phyloP scores from a whole-genome alignment of 1,139 yeast genomes.

The Suhomyces coccinellae region DNA sequence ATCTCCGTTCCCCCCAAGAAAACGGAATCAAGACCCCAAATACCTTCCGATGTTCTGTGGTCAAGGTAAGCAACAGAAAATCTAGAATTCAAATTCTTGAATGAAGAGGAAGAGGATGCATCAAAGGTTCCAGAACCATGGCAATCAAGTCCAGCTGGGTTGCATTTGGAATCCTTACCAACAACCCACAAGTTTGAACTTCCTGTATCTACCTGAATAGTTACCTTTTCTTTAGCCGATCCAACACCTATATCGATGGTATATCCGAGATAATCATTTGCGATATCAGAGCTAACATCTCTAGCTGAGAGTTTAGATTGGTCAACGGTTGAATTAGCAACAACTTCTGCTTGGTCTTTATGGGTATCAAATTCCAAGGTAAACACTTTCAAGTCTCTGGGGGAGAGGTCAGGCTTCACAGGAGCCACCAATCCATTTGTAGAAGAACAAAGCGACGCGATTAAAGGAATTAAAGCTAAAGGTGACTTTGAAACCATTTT shows the following conservation, averaged over 20 bases:
- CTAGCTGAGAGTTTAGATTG: no score
- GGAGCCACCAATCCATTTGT: not conserved
- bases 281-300: not conserved
- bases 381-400: slow-evolving; percentile 1
- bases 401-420: not conserved
- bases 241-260: slow-evolving; percentile 12
- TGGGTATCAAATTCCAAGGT: not conserved
- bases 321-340: no score
- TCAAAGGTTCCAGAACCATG: slow-evolving; percentile 13
- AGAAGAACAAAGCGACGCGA: not conserved
- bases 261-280: slow-evolving; percentile 1
- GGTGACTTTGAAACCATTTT: not conserved
- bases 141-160: slow-evolving; percentile 14
- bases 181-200: slow-evolving; percentile 26
- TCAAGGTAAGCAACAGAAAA: slow-evolving; percentile 21
- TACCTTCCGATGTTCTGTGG: slow-evolving; percentile 16
- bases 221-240: slow-evolving; percentile 13
- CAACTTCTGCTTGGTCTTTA: not conserved
- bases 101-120: slow-evolving; percentile 10
- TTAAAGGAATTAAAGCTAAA: not conserved
- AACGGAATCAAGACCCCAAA: slow-evolving; percentile 20
- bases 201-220: slow-evolving; percentile 22
- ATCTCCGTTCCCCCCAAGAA: slow-evolving; percentile 14
- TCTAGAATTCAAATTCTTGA: slow-evolving; percentile 2
- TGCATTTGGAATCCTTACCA: slow-evolving; percentile 24